phyloP scores from a whole-genome alignment of 495 filamentous ascomycete genomes.

The Penicillium bovifimosum region DNA sequence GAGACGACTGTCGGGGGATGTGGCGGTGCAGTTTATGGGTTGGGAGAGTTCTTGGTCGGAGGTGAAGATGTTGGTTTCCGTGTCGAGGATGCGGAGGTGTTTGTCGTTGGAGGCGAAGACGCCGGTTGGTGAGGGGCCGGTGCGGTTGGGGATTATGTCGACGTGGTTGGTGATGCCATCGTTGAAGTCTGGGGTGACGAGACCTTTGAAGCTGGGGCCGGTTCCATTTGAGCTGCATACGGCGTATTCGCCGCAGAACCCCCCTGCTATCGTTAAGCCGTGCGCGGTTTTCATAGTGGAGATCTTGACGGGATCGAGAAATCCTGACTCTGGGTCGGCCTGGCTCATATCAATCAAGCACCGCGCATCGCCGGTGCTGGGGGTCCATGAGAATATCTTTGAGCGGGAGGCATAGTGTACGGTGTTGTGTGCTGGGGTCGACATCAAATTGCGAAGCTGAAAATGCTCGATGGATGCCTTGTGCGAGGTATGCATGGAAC shows the following conservation, averaged over 20 bases:
- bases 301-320: slow-evolving; percentile 47
- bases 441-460: slow-evolving; percentile 81
- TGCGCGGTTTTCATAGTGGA: slow-evolving; percentile 66
- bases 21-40: slow-evolving; percentile 79
- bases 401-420: slow-evolving; percentile 67
- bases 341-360: slow-evolving; percentile 58
- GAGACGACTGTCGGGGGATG: slow-evolving; percentile 72
- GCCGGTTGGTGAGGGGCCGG: slow-evolving; percentile 55
- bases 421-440: slow-evolving; percentile 65
- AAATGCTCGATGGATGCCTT: slow-evolving; percentile 72
- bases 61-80: slow-evolving; percentile 60
- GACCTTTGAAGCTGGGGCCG: slow-evolving; percentile 60
- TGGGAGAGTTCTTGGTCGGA: slow-evolving; percentile 55
- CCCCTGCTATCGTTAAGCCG: slow-evolving; percentile 69
- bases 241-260: slow-evolving; percentile 77
- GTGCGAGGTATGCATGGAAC: slow-evolving; percentile 60
- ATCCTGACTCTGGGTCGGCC: slow-evolving; percentile 34
- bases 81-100: slow-evolving; percentile 69
- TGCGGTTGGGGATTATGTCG: slow-evolving; percentile 59
- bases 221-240: slow-evolving; percentile 52
- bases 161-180: slow-evolving; percentile 88
- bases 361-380: slow-evolving; percentile 34
- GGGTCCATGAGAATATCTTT: slow-evolving; percentile 46
- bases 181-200: slow-evolving; percentile 26
- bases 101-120: slow-evolving; percentile 83